Conservation (phyloP, 441 rosid genomes). For the Biscutella auriculata region DNA sequence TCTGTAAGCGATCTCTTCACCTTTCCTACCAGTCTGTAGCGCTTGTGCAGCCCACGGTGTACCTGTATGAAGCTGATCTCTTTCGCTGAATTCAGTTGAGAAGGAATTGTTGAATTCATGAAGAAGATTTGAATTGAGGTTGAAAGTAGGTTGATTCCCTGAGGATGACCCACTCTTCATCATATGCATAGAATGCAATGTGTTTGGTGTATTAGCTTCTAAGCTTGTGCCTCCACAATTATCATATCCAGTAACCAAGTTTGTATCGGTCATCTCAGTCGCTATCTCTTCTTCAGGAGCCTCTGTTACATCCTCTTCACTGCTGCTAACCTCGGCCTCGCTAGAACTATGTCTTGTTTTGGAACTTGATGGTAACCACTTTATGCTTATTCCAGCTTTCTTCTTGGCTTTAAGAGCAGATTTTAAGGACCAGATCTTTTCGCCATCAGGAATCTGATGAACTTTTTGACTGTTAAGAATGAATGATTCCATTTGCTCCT, state of each 20-base stretch:
- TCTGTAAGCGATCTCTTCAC: slow-evolving; percentile 71
- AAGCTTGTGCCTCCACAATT: slow-evolving; percentile 9
- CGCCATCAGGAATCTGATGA: slow-evolving; percentile 51
- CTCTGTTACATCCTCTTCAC: slow-evolving; percentile 20
- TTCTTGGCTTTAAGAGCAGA: slow-evolving; percentile 30
- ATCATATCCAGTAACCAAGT: slow-evolving; percentile 31
- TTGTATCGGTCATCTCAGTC: slow-evolving; percentile 23
- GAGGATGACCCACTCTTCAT: slow-evolving; percentile 11
- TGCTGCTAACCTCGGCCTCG: slow-evolving; percentile 24
- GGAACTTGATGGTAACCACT: slow-evolving; percentile 74
- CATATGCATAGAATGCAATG: slow-evolving; percentile 1
- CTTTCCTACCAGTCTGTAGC: slow-evolving; percentile 52
- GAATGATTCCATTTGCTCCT: slow-evolving; percentile 68
- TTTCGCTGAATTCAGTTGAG: slow-evolving; percentile 30
- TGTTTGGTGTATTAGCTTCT: neutral
- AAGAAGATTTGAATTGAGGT: slow-evolving; percentile 18
- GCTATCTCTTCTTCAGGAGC: slow-evolving; percentile 8
- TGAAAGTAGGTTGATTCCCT: slow-evolving; percentile 15
- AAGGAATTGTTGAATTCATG: slow-evolving; percentile 19
- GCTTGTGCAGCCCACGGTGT: slow-evolving; percentile 37
- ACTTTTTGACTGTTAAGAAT: slow-evolving; percentile 69
- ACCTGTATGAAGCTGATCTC: slow-evolving; percentile 50
- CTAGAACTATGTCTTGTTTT: slow-evolving; percentile 46
- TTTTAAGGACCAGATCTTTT: slow-evolving; percentile 54
- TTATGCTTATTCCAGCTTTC: slow-evolving; percentile 30